These are phyloP conservation scores for Blastocystis sp. DNA, from an alignment of 352 stramenopile genomes.

Conservation along the genomic window DNA sequence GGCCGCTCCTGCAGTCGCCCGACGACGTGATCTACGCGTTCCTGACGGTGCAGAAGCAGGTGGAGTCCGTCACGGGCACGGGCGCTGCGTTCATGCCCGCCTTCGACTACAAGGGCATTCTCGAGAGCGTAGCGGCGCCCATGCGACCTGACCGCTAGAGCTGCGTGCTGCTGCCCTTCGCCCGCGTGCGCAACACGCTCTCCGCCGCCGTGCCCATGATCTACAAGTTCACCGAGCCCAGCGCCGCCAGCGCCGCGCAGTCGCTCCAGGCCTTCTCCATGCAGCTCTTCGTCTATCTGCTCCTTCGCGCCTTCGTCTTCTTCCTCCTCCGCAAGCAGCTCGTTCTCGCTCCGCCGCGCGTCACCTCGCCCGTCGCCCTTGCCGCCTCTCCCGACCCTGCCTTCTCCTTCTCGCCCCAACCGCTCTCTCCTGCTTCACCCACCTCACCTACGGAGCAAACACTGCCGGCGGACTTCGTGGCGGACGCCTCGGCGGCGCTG, in stretches of 20 bases:
- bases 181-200: background rate
- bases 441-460: background rate
- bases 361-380: background rate
- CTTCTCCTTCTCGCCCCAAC: background rate
- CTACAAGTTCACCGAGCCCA: background rate
- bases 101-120: slow-evolving; percentile 29
- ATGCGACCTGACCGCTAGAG: background rate
- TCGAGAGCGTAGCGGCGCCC: background rate
- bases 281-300: slow-evolving; percentile 12
- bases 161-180: background rate
- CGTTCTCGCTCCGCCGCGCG: background rate
- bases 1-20: background rate
- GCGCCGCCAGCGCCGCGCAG: background rate
- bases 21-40: slow-evolving; percentile 43
- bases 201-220: slow-evolving; percentile 2
- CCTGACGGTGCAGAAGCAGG: background rate
- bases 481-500: background rate
- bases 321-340: slow-evolving; percentile 18
- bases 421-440: background rate
- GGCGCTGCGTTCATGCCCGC: background rate
- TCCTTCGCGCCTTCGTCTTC: slow-evolving; percentile 25
- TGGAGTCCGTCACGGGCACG: background rate
- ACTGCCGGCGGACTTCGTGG: background rate
- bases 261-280: background rate
- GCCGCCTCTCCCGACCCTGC: background rate